Base-by-base conservation (phyloP, 768 basidiomycete genomes). In the Leucocoprinus leucothites region DNA sequence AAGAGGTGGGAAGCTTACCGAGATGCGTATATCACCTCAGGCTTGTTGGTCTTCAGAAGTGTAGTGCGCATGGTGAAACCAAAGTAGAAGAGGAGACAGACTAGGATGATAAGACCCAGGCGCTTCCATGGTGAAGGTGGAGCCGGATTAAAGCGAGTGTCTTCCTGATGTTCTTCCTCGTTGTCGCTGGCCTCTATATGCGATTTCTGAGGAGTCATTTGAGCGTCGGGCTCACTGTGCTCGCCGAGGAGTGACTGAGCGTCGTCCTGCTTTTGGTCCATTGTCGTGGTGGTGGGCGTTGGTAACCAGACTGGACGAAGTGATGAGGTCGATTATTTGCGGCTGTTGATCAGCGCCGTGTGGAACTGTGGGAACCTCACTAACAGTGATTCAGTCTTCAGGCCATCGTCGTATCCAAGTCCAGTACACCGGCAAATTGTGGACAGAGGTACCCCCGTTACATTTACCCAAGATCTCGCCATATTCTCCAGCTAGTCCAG, bases 11-110 rank as follows among this genome's bases (percentile, higher is more conserved):
- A 14, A 34, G 44, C 57, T 21, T 35, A 64, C 63, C 63, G 47
- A 24, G 60, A 61, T 14, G 63, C 63, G 42, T 64, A 61, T 36
- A 64, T 48, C 19, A 64, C 51, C 8, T 57, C 47, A 0, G 53
- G 50, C 24, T 58, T 58, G 14, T 48, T 55, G 18, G 24, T 18
- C 35, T 54, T 28, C 3, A 40, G 16, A 8, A 58, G 46, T n/a
- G 50, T 8, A 21, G 48, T 16, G 11, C 53, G 35, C 35, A 52
- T 41, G 8, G 31, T 9, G 25, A 56, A 52, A 3, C 31, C 50
- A 26, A 56, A n/a, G 8, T 43, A 59, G 50, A 59, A 59, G 21
- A 59, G 40, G 9, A 56, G 18, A 13, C 14, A 44, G 35, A 59
- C 24, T 34, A 46, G 31, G 2, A 52, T 14, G 22, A 59, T 24